These are phyloP conservation scores for Achaetomium macrosporum DNA, from an alignment of 2,329 filamentous ascomycete genomes.

Conservation along the genomic window DNA sequence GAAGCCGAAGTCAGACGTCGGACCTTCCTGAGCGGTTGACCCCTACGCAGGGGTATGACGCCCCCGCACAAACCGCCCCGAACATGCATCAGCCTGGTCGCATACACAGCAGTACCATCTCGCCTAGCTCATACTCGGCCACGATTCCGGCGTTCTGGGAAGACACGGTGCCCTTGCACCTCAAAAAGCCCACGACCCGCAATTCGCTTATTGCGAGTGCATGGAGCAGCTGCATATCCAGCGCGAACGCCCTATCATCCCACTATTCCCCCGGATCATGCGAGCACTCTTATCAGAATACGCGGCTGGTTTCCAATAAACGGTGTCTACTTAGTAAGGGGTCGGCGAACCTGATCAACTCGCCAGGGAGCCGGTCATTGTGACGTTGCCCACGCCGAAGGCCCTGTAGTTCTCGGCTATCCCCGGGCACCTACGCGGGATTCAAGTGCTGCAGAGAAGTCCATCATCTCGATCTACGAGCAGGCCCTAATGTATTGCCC, in stretches of 20 bases:
- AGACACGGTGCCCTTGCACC: slow-evolving; percentile 3
- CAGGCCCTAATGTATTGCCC: too few species aligned
- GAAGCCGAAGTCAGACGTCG: slow-evolving; percentile 70
- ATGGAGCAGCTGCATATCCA: slow-evolving; percentile 17
- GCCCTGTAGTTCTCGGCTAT: not conserved
- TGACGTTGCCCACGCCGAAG: not conserved
- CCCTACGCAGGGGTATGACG: not conserved
- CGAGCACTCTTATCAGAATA: not conserved
- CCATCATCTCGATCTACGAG: too few species aligned
- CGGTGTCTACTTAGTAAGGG: not conserved
- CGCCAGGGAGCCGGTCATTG: not conserved
- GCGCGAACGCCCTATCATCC: too few species aligned
- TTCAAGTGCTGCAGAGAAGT: too few species aligned
- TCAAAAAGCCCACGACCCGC: slow-evolving; percentile 14
- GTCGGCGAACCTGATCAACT: not conserved
- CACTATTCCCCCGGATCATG: slow-evolving; percentile 1
- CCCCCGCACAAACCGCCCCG: slow-evolving; percentile 1
- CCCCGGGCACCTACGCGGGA: too few species aligned
- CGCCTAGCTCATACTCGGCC: slow-evolving; percentile 10
- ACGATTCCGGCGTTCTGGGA: slow-evolving; percentile 23
- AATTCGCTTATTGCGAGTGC: slow-evolving; percentile 19
- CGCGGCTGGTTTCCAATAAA: not conserved
- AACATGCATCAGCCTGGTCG: slow-evolving; percentile 12
- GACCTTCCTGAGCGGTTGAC: slow-evolving; percentile 51
- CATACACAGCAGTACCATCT: slow-evolving; percentile 6